phyloP scores from a whole-genome alignment of 2,329 filamentous ascomycete genomes.

The Botrytis medusae region DNA sequence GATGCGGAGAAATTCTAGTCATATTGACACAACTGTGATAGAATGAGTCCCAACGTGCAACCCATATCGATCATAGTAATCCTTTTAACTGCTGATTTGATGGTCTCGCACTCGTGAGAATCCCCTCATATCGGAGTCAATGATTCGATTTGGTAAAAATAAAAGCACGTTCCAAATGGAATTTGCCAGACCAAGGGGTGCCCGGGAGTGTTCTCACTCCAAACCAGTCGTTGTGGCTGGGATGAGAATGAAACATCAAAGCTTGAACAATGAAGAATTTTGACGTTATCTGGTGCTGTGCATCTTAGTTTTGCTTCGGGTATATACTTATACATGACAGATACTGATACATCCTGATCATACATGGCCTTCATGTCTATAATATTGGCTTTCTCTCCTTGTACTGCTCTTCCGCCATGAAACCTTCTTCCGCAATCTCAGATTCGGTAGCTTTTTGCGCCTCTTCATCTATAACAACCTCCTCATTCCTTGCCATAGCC shows the following conservation, averaged over 20 bases:
- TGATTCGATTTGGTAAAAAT: neutral
- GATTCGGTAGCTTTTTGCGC: slow-evolving; percentile 38
- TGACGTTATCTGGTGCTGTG: neutral
- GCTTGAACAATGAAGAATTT: neutral
- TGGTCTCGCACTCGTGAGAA: neutral
- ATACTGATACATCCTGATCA: slow-evolving; percentile 21
- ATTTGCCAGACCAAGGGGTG: neutral
- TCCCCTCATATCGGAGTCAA: neutral
- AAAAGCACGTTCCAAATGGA: neutral
- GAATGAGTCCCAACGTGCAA: neutral
- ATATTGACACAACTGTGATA: neutral
- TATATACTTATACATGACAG: slow-evolving; percentile 19
- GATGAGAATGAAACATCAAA: neutral
- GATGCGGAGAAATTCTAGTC: neutral
- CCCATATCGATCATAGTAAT: too few species aligned
- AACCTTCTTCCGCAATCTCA: slow-evolving; percentile 43
- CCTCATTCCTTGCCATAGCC: slow-evolving; percentile 46
- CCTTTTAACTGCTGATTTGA: neutral
- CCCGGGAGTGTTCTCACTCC: neutral
- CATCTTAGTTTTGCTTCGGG: slow-evolving; percentile 1
- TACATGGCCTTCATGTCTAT: slow-evolving; percentile 26
- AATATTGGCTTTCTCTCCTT: slow-evolving; percentile 32
- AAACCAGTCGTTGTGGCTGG: neutral
- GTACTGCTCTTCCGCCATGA: slow-evolving; percentile 41
- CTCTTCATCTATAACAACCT: slow-evolving; percentile 45